Conservation (phyloP, 2,329 filamentous ascomycete species). For the Ilyonectria destructans region DNA sequence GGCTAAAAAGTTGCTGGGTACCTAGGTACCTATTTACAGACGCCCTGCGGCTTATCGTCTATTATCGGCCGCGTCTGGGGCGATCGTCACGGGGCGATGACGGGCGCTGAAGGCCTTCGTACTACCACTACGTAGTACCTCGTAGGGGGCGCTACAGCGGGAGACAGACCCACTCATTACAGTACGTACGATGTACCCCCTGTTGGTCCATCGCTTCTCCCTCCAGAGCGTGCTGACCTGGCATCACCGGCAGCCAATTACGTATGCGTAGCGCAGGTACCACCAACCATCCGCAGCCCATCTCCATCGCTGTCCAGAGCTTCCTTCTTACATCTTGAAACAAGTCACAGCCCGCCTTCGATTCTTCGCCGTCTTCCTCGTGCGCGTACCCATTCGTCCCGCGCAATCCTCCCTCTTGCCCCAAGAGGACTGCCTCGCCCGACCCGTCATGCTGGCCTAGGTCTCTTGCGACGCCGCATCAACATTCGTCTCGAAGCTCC, state of each 20-base stretch:
- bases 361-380: slow-evolving; percentile 8
- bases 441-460: slow-evolving; percentile 29
- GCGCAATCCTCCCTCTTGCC: neutral
- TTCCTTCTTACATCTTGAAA: slow-evolving; percentile 30
- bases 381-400: neutral
- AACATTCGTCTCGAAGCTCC: slow-evolving; percentile 15
- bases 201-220: slow-evolving; percentile 23
- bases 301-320: slow-evolving; percentile 21
- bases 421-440: neutral
- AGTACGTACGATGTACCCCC: neutral
- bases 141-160: neutral
- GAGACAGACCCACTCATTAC: neutral
- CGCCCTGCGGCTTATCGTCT: slow-evolving; percentile 21
- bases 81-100: slow-evolving; percentile 6
- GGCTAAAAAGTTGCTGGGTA: slow-evolving; percentile 3
- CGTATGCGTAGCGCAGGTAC: slow-evolving; percentile 43
- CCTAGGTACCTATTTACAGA: too few species aligned
- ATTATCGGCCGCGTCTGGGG: slow-evolving; percentile 23
- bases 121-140: too few species aligned
- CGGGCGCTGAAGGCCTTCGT: neutral
- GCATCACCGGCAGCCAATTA: slow-evolving; percentile 49
- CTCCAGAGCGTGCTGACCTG: slow-evolving; percentile 44
- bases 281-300: slow-evolving; percentile 10
- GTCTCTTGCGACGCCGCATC: slow-evolving; percentile 25
- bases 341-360: slow-evolving; percentile 12